phyloP scores from a whole-genome alignment of 345 rosid species.

The Ceriops zippeliana region DNA sequence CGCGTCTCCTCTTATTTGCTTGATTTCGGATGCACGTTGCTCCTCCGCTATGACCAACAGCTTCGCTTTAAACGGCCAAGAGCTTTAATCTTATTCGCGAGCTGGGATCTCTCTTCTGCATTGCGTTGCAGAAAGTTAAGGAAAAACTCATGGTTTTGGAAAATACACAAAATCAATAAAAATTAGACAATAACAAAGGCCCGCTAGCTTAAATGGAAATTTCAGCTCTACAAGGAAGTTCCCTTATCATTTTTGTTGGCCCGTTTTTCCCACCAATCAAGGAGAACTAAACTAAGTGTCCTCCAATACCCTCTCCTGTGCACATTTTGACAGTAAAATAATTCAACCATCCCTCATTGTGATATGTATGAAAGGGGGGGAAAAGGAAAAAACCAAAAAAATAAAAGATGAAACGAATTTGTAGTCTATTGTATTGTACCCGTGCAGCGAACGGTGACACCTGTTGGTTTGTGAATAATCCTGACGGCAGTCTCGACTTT shows the following conservation, averaged over 20 bases:
- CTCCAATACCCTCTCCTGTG: too few relatives aligned
- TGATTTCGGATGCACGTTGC: conserved; percentile 85
- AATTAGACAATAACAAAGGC: background rate
- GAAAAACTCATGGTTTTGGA: background rate
- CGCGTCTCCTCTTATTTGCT: conserved; percentile 88
- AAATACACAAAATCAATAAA: background rate
- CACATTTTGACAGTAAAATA: too few relatives aligned
- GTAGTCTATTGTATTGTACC: conserved; percentile 31
- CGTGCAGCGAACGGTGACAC: conserved; percentile 85
- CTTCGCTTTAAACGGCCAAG: conserved; percentile 74
- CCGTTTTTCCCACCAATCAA: too few relatives aligned
- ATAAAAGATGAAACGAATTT: background rate
- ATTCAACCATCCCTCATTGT: too few relatives aligned
- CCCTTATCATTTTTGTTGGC: too few relatives aligned
- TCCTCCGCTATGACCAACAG: conserved; percentile 83
- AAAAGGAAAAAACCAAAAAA: background rate
- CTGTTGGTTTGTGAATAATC: conserved; percentile 82
- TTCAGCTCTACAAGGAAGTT: too few relatives aligned
- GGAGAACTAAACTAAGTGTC: too few relatives aligned
- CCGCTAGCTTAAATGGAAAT: too few relatives aligned
- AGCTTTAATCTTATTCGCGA: conserved; percentile 83
- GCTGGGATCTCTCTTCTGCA: conserved; percentile 91
- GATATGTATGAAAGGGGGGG: too few relatives aligned
- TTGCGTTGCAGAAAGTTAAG: background rate
- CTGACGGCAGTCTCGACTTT: conserved; percentile 94